phyloP scores from a whole-genome alignment of 805 yeast species.

The Kluyveromyces lactis region DNA sequence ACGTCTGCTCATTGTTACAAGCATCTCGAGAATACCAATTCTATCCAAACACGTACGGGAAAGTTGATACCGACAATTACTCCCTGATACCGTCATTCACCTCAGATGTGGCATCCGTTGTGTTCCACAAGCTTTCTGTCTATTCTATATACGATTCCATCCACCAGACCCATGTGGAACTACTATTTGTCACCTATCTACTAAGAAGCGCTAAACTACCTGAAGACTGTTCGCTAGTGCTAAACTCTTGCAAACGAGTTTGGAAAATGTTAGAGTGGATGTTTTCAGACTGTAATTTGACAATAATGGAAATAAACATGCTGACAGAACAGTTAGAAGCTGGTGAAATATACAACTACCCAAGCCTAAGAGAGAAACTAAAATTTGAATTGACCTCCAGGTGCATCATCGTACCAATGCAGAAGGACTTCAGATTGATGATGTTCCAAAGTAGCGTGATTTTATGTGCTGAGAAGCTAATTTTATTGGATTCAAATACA shows the following conservation, averaged over 20 bases:
- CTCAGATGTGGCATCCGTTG: conserved; percentile 19
- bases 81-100: not conserved
- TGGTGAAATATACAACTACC: conserved; percentile 5
- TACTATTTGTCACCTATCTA: conserved; percentile 17
- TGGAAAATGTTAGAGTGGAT: conserved; percentile 8
- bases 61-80: conserved; percentile 8
- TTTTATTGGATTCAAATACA: conserved; percentile 1
- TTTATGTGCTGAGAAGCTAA: conserved; percentile 7
- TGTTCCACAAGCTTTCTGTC: conserved; percentile 9
- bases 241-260: conserved; percentile 5
- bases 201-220: conserved; percentile 4
- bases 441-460: conserved; percentile 10
- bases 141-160: conserved; percentile 24
- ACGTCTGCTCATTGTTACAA: conserved; percentile 19
- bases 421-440: conserved; percentile 9
- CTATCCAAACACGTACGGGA: conserved; percentile 10
- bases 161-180: conserved; percentile 30
- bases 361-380: conserved; percentile 1
- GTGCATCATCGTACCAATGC: conserved; percentile 6
- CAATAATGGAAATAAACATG: not conserved
- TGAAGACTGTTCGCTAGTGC: conserved; percentile 3
- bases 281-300: conserved; percentile 1
- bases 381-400: conserved; percentile 4
- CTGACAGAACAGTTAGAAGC: conserved; percentile 5
- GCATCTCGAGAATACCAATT: conserved; percentile 22